Evolutionary conservation across 2,329 filamentous ascomycete species (phyloP), one percentile per base, ranked within the genome.

Genomic region (Pseudocercospora crystallina): DNA sequence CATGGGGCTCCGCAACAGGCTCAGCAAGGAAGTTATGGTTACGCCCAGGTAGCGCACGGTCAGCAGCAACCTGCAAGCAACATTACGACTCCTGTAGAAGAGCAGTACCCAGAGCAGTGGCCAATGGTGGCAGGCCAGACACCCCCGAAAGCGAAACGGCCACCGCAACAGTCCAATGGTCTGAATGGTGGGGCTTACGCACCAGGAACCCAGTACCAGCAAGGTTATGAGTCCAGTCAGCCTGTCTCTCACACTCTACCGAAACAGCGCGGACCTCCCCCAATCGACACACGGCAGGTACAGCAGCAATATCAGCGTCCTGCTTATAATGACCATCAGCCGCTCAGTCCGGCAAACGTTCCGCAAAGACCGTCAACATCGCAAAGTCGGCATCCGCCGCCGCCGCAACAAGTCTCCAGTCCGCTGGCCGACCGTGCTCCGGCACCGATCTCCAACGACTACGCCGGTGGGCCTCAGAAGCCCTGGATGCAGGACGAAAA

Each of bases 61-160:
- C 42, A 15, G 32, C 38, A 20, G 35, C 38, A 12, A 20, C 46
- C 26, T 33, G n/a, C 46, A 42, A 15, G 14, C 36, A 39, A 38
- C 38, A 36, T 33, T 30, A 44, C 35, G 32, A 48, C 54, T 5
- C 45, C 49, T 8, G 14, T 46, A n/a, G 29, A 38, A 30, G 46
- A 55, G 17, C 48, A 58, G 13, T 53, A 58, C 34, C 52, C 55
- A 66, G 35, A 59, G 61, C 42, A 62, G 62, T 47, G 61, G 63
- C 41, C 55, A 7, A 55, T 58, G 48, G 49, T 51, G 20, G 32
- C 49, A 8, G 51, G 48, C 7, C 55, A 57, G 14, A 41, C 52
- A 14, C 52, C 49, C 11, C 43, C 48, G n/a, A 51, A 53, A 40
- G 42, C 37, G 20, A 20, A 48, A 29, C 43, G 47, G 15, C 43